Evolutionary conservation across 2,329 filamentous ascomycete species (phyloP), one percentile per base, ranked within the genome.

Genomic region (Exophiala sideris): DNA sequence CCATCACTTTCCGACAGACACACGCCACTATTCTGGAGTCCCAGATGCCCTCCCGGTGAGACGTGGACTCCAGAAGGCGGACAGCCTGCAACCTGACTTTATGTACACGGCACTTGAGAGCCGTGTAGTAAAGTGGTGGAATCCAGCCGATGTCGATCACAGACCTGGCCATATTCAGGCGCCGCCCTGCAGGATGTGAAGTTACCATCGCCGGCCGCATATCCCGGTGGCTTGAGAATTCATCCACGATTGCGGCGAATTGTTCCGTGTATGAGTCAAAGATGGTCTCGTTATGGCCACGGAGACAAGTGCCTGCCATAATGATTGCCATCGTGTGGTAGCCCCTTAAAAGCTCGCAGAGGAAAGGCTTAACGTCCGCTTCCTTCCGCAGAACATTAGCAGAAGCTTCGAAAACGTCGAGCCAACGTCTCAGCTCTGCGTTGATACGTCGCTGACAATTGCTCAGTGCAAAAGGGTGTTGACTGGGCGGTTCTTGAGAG

Each of bases 61-160:
- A 54, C 9, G 45, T 49, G 6, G 48, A 29, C n/a, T 54, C 38
- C 1, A 67, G 40, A 24, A 65, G 14, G 14, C 48, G 44, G 40
- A 65, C 58, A 3, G 67, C 66, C 24, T 66, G 61, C 2, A 59
- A 52, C 10, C 69, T 60, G 48, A 71, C 56, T n/a, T 57, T 60
- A n/a, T 60, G 66, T 18, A 64, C 50, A 2, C 69, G 68, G 50
- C 69, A 71, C 44, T 70, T 68, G 1, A 67, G 47, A 8, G 66
- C 64, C 0, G 64, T 63, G 46, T 66, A 70, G 41, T 68, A 71
- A 8, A 72, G 44, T 3, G 68, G 67, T 1, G 65, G 61, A 52
- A 67, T 60, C 38, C 55, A 69, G n/a, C 69, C 70, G 11, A 66
- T 61, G 34, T 72, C 70, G 9, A 40, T 36, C 14, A 58, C 48